Conservation (phyloP, 1,284 basidiomycete genomes). For the Sporisorium scitamineum region DNA sequence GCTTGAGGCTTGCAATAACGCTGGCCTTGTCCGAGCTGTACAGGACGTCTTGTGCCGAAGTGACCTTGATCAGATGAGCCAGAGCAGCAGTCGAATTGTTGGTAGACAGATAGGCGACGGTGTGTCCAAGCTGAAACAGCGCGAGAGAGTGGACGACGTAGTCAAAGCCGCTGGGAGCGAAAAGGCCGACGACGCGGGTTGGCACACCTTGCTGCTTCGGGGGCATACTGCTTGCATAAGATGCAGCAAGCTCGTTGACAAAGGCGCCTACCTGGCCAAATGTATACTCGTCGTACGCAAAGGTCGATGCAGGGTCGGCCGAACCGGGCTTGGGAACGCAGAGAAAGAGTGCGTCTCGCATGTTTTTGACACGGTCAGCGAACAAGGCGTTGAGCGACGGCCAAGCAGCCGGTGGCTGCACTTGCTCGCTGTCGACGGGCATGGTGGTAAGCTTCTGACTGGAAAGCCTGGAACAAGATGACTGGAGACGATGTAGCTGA, state of each 20-base stretch:
- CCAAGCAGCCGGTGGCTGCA: background rate
- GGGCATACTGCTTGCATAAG: conserved; percentile 12
- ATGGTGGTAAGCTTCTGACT: background rate
- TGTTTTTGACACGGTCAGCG: conserved; percentile 7
- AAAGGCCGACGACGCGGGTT: conserved; percentile 3
- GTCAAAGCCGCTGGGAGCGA: conserved; percentile 24
- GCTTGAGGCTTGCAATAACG: background rate
- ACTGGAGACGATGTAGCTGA: too few species aligned
- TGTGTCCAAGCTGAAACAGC: conserved; percentile 25
- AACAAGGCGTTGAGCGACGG: conserved; percentile 24
- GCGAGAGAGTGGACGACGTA: conserved; percentile 16
- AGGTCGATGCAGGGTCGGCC: background rate
- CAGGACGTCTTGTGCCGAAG: conserved; percentile 3
- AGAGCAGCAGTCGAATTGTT: conserved; percentile 42
- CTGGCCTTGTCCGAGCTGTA: conserved; percentile 7
- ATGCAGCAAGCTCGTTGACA: conserved; percentile 2
- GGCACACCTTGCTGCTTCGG: background rate
- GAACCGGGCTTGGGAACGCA: background rate
- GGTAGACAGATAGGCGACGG: conserved; percentile 23
- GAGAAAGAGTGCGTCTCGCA: conserved; percentile 13
- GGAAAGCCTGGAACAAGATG: too few species aligned
- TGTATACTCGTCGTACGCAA: conserved; percentile 20
- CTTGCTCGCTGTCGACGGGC: background rate
- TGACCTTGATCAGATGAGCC: conserved; percentile 33
- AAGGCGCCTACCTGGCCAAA: conserved; percentile 14